phyloP scores from a whole-genome alignment of 2,329 filamentous ascomycete genomes.

The Colletotrichum liaoningense region DNA sequence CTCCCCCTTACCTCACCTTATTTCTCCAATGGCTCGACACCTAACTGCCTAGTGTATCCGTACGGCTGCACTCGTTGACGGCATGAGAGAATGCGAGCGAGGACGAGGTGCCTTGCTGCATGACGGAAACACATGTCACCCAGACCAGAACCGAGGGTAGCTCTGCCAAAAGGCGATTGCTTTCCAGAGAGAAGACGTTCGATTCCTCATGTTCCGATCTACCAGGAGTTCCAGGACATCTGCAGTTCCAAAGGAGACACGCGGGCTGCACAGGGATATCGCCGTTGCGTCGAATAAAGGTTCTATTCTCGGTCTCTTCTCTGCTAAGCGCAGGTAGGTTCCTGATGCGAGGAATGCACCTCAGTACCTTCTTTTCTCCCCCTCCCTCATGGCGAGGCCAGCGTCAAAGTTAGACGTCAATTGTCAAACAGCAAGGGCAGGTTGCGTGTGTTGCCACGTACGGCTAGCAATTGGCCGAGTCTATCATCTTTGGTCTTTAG shows the following conservation, averaged over 20 bases:
- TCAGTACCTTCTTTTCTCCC: background rate
- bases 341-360: background rate
- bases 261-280: background rate
- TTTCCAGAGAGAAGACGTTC: background rate
- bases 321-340: background rate
- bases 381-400: background rate
- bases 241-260: background rate
- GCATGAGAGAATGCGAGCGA: background rate
- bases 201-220: background rate
- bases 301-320: background rate
- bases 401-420: background rate
- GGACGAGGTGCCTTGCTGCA: background rate
- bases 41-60: background rate
- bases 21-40: background rate
- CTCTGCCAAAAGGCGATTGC: background rate
- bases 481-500: background rate
- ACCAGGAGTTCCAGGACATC: background rate
- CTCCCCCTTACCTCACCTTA: background rate
- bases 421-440: background rate
- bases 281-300: background rate
- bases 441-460: background rate
- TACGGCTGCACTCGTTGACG: background rate
- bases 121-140: conserved; percentile 11
- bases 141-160: background rate
- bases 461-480: background rate